These are phyloP conservation scores for Allantophomopsis lycopodina DNA, from an alignment of 2,329 filamentous ascomycete genomes.

Conservation along the genomic window DNA sequence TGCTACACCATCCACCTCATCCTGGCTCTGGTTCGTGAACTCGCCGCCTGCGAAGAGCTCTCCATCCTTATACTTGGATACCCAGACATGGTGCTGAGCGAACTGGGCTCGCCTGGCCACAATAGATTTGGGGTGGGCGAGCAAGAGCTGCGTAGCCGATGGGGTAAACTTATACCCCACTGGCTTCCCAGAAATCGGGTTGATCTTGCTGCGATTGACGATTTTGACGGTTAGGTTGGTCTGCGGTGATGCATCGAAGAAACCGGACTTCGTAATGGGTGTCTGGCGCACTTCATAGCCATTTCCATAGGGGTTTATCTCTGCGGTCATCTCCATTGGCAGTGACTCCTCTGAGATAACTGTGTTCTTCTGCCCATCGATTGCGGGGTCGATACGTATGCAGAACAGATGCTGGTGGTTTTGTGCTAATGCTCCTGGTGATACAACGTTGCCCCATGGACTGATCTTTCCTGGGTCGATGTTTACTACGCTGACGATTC, in stretches of 20 bases:
- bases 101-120: slow-evolving; percentile 88
- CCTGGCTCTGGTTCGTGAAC: slow-evolving; percentile 18
- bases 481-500: slow-evolving; percentile 41
- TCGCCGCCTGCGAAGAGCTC: slow-evolving; percentile 19
- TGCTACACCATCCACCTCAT: slow-evolving; percentile 21
- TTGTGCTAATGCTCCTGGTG: slow-evolving; percentile 41
- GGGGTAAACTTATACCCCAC: slow-evolving; percentile 80
- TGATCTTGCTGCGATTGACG: slow-evolving; percentile 63
- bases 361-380: slow-evolving; percentile 39
- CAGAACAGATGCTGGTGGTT: slow-evolving; percentile 48
- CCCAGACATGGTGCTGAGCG: slow-evolving; percentile 73
- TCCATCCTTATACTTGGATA: slow-evolving; percentile 62
- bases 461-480: slow-evolving; percentile 38
- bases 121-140: slow-evolving; percentile 69
- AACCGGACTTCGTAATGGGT: slow-evolving; percentile 23
- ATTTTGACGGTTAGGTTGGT: slow-evolving; percentile 71
- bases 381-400: slow-evolving; percentile 38
- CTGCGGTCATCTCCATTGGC: slow-evolving; percentile 25
- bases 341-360: slow-evolving; percentile 39
- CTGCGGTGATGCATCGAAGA: slow-evolving; percentile 28
- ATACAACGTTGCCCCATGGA: slow-evolving; percentile 46
- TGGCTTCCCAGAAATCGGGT: slow-evolving; percentile 72
- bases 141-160: slow-evolving; percentile 62
- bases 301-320: slow-evolving; percentile 37
- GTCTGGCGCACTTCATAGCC: slow-evolving; percentile 33